Evolutionary conservation across 2,329 filamentous ascomycete genomes (phyloP).

Genomic region (Huntiella savannae): DNA sequence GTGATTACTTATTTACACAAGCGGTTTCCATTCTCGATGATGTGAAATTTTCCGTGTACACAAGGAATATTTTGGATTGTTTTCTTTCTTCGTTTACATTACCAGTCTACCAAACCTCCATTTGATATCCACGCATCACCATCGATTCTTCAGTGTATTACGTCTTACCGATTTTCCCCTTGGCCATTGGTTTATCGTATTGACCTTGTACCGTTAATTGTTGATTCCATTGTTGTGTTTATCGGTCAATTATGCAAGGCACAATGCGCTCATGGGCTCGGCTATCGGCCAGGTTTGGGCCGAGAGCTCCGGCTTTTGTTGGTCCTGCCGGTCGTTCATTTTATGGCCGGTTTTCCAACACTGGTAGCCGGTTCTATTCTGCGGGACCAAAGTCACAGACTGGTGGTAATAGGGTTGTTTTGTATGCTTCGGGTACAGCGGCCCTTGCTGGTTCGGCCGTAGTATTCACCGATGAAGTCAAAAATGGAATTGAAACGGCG

Average conservation of each 20-base stretch:
- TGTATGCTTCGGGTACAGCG: conserved; percentile 34
- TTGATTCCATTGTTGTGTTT: neutral
- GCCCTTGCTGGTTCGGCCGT: conserved; percentile 28
- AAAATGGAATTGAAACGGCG: conserved; percentile 54
- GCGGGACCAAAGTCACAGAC: neutral
- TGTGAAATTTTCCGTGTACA: no score
- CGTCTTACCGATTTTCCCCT: no score
- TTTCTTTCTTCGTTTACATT: neutral
- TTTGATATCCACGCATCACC: no score
- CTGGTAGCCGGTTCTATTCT: conserved; percentile 6
- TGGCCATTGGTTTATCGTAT: no score
- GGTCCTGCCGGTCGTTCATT: neutral
- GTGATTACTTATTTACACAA: no score
- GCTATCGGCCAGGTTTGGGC: conserved; percentile 3
- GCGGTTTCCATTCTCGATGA: no score
- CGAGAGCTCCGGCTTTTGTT: neutral
- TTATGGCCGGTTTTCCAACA: neutral
- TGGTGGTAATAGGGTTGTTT: conserved; percentile 15
- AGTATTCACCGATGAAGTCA: conserved; percentile 49
- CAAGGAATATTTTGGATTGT: no score
- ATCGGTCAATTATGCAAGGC: conserved; percentile 5
- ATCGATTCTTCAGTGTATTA: no score
- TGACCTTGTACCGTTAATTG: no score
- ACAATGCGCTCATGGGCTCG: conserved; percentile 9
- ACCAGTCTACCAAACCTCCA: neutral